phyloP scores from a whole-genome alignment of 768 basidiomycete species.

The Glaciozyma martinii region DNA sequence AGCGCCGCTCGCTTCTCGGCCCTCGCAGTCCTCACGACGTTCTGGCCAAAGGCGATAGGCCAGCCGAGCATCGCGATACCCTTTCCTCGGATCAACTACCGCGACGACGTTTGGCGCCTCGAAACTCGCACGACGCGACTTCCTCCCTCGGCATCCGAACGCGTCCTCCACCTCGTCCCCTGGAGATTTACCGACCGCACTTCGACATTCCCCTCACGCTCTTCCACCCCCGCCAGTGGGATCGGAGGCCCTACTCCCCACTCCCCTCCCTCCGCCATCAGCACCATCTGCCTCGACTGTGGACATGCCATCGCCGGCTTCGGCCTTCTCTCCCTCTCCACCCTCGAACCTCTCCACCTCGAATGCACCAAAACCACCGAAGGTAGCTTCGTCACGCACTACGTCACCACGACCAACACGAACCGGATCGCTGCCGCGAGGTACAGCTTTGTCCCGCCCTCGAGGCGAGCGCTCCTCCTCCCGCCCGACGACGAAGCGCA shows the following conservation, averaged over 20 bases:
- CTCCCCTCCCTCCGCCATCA: not conserved
- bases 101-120: conserved; percentile 38
- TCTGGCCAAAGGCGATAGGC: conserved; percentile 63
- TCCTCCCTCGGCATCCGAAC: conserved; percentile 44
- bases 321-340: conserved; percentile 62
- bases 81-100: conserved; percentile 38
- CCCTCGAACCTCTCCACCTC: conserved; percentile 57
- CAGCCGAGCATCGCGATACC: conserved; percentile 56
- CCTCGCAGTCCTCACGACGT: conserved; percentile 49
- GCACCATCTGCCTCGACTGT: conserved; percentile 50
- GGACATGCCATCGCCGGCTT: conserved; percentile 53
- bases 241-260: not conserved
- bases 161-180: conserved; percentile 50
- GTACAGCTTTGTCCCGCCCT: conserved; percentile 56
- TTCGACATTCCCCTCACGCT: conserved; percentile 33
- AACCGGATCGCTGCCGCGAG: conserved; percentile 51
- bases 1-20: conserved; percentile 51
- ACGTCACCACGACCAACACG: conserved; percentile 45
- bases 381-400: conserved; percentile 54
- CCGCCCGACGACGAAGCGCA: conserved; percentile 2
- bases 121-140: conserved; percentile 33
- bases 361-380: conserved; percentile 67
- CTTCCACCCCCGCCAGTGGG: not conserved
- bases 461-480: conserved; percentile 36
- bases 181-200: conserved; percentile 51